Evolutionary conservation across 2,329 filamentous ascomycete species (phyloP), one percentile per base, ranked within the genome.

Genomic region (Pochonia chlamydosporia): DNA sequence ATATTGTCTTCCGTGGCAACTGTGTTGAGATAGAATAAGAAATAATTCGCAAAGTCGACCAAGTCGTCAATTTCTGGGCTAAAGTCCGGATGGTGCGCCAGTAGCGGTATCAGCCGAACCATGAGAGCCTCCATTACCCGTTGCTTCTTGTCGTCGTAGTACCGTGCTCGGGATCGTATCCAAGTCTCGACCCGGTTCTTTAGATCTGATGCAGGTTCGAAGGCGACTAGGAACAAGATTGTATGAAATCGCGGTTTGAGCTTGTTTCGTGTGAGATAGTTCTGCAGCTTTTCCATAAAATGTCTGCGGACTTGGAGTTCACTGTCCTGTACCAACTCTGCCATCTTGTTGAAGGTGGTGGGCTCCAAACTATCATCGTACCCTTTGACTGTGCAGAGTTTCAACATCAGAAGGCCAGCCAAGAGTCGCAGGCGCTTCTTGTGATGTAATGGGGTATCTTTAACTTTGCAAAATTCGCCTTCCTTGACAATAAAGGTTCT

Each of bases 31-130:
- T 95, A 99, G 68, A 92, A 96, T 36, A 96, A 65, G 49, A 99
- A 83, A 64, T 97, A 99, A 56, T 84, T 83, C 5, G 88, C 84
- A 63, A 95, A 91, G 60, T 96, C 89, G 39, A 83, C 74, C 42
- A 96, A 70, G 41, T 90, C 85, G 13, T 81, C 76, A 3, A 82
- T 67, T 5, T 80, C 76, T 2, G 75, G 64, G 51, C 79, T 82
- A 56, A 92, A 96, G 64, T 99, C 93, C 1, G 91, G 91, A 63
- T 99, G 93, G 63, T 97, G 92, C 5, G 92, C 91, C 37, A 99
- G 76, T 37, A 99, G 71, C 42, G 90, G 93, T 44, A 99, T 74
- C 28, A 97, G 77, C 8, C 93, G 82, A 23, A 87, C 82, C 62
- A 97, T 87, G 11, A 85, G 78, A 20, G 83, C 79, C 66, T 97